Base-by-base conservation (phyloP, 1,284 basidiomycete genomes). In the Pyrrhoderma noxium region DNA sequence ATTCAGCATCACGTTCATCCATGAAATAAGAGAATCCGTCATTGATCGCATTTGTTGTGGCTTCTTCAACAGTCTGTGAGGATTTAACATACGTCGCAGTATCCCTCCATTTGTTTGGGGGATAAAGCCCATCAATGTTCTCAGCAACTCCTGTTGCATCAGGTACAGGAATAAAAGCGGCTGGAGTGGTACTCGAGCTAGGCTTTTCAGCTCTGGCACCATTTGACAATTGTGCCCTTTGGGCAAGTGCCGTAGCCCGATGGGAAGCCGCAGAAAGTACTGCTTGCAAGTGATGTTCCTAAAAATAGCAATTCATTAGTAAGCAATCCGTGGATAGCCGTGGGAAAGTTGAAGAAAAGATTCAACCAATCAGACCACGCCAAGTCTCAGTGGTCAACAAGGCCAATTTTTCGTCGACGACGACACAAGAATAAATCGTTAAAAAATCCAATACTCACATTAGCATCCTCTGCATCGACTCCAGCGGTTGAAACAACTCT, bases 1-100 rank as follows among this genome's bases (percentile, higher is more conserved):
- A 99, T 52, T 89, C 86, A 60, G 88, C 82, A 69, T 99, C 96
- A 36, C 91, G 87, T 66, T 99, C 96, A 63, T 99, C 96, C 85
- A 98, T 89, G 60, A 84, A 89, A 66, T 99, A 98, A 3, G 83
- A 80, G 63, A 85, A 90, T 1, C 81, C 83, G 59, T 79, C 74
- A 34, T 76, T 68, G 55, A 89, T 75, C 16, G 77, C 77, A 55
- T 70, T 73, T 13, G 64, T 65, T 52, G 74, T 69, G 25, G 76
- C 70, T 61, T 97, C 93, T 63, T 99, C 96, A 57, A 90, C 83
- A 2, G 90, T 93, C 60, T 91, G 82, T 8, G 92, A 94, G 45
- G 83, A 90, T 56, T 85, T 82, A 54, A 96, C 77, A 66, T 92
- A 95, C 0, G 86, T 80, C 39, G 76, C 65, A 3, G 92, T 84